Evolutionary conservation across 2,329 filamentous ascomycete species (phyloP), one percentile per base, ranked within the genome.

Genomic region (Emergomyces pasteurianus): DNA sequence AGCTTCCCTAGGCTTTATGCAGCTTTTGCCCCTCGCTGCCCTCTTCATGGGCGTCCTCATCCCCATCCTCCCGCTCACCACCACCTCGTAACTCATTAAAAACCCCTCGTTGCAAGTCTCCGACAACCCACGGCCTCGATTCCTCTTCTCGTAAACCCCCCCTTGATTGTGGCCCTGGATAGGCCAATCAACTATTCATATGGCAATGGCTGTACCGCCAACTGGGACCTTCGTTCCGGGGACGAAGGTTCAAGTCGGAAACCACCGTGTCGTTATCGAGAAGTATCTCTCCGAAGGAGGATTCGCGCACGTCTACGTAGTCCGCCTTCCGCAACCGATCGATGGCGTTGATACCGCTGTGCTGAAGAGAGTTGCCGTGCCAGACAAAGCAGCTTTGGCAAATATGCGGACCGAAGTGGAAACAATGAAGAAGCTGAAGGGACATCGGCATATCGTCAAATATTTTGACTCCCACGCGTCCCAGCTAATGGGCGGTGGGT

Each of bases 361-460:
- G 56, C 80, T 96, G 70, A 96, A 99, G 81, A 83, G 94, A 71
- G 94, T 99, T 62, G 94, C 94, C 42, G 94, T 97, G 58, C 91
- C 94, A 38, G 94, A 99, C 77, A 96, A 95, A 81, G 89, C 95
- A 65, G 85, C 92, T 62, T 80, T 99, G 77, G 89, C 90, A 64
- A 92, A 89, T 75, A 97, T 99, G 94, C 86, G 94, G 74, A 97
- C 87, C 67, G 94, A 99, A 80, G 94, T 99, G 68, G 94, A 99
- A 79, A 99, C 94, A 16, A 99, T 99, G 94, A 99, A 99, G 85
- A 92, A 94, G 76, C 82, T 99, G 69, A 96, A 96, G 80, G 94
- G 94, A 61, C 94, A 97, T 81, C 86, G 86, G 64, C 88, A 94
- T 69, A 97, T 99, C 71, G 94, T 99, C 69, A 96, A 88, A 62